Base-by-base conservation (phyloP, 2,329 filamentous ascomycete species). In the Hypoxylon rubiginosum region DNA sequence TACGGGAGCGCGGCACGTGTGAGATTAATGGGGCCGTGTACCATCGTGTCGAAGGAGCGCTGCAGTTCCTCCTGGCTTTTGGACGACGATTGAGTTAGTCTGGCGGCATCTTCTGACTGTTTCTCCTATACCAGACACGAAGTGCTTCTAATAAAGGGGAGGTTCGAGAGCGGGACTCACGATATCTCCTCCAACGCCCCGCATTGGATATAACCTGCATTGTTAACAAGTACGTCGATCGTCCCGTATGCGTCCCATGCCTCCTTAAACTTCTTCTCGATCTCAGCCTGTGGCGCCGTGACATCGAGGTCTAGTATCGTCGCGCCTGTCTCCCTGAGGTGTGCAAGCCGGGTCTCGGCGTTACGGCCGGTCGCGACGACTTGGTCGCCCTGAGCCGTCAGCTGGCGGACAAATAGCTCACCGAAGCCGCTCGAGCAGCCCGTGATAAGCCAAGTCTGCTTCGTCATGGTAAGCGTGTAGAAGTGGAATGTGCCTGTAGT, bases 371-470 rank as follows among this genome's bases (percentile, higher is more conserved):
- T 82, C 0, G 81, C 81, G 52, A 83, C 79, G 11, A 82, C 78
- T 11, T 79, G 77, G 48, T 83, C 79, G 0, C 80, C 81, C 2
- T 71, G 68, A 17, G 76, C 73, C 8, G 78, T 70, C 36, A 83
- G 75, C 50, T 80, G 76, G 13, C 76, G 74, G 4, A 79, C 79
- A 19, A 82, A 72, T 4, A 72, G 51, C 34, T 78, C 74, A 10
- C 81, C 82, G 36, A 83, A 82, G n/a, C 81, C 81, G 50, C 78
- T 82, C 5, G 80, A 82, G 68, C 79, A 81, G 49, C 81, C 81
- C 0, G 82, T 83, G 36, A 83, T 79, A 13, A 83, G 45, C 79
- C 78, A 81, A 1, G 76, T 79, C 58, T 67, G 55, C 13, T 10
- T 34, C 2, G 32, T 9, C 32, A 34, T 34, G n/a, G n/a, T n/a